Conservation (phyloP, 306 rosid genomes). For the Trifolium fragiferum region DNA sequence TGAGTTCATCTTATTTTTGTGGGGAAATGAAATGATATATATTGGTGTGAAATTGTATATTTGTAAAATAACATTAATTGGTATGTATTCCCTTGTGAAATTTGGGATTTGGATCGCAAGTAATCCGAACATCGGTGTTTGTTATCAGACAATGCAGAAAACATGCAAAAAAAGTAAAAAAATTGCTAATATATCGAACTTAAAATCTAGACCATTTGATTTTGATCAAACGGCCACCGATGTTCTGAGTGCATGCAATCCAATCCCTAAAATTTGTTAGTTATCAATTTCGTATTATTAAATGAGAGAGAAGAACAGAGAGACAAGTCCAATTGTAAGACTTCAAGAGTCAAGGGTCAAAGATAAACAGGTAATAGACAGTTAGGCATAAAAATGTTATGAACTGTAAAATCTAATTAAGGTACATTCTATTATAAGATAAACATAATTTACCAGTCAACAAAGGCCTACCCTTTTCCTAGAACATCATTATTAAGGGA, state of each 20-base stretch:
- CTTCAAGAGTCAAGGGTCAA: slow-evolving; percentile 42
- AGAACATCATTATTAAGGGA: slow-evolving; percentile 32
- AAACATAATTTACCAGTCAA: slow-evolving; percentile 38
- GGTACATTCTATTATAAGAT: slow-evolving; percentile 38
- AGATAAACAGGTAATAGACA: slow-evolving; percentile 41
- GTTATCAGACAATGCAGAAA: background rate
- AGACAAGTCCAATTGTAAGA: slow-evolving; percentile 28
- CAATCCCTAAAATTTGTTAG: slow-evolving; percentile 5
- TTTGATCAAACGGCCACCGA: background rate
- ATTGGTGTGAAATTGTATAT: no score
- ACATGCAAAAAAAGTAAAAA: background rate
- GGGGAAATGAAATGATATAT: background rate
- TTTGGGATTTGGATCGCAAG: background rate
- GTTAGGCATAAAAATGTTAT: slow-evolving; percentile 40
- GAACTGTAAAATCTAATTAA: slow-evolving; percentile 39
- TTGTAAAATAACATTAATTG: no score
- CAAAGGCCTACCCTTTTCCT: slow-evolving; percentile 43
- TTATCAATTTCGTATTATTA: slow-evolving; percentile 30
- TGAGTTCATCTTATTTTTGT: slow-evolving; percentile 8
- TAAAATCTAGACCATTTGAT: background rate
- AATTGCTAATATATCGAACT: background rate
- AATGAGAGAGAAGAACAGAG: slow-evolving; percentile 25
- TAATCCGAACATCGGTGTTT: background rate
- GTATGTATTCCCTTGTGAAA: background rate
- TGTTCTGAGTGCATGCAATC: background rate